These are phyloP conservation scores for Paspalum vaginatum DNA, from an alignment of 176 grass and related monocot genomes.

Conservation along the genomic window DNA sequence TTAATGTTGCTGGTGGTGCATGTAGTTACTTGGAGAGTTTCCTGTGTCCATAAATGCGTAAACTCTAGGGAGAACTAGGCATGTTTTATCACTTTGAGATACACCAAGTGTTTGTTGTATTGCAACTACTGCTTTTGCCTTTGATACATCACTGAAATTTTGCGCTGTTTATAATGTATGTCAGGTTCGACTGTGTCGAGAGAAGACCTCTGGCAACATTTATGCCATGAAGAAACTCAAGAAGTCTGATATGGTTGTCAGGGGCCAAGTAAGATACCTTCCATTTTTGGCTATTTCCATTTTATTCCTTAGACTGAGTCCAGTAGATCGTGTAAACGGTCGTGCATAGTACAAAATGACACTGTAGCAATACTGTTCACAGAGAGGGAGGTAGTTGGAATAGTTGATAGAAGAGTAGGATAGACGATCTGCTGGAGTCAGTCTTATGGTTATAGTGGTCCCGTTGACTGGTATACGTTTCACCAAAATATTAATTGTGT, in stretches of 20 bases:
- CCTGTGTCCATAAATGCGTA: constrained; percentile 26
- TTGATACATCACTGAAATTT: constrained; percentile 25
- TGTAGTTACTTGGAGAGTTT: constrained; percentile 33
- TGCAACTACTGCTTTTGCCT: constrained; percentile 1
- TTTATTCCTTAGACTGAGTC: no score
- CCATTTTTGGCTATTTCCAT: constrained; percentile 31
- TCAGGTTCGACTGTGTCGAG: constrained; percentile 90
- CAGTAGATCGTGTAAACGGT: no score
- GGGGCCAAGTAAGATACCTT: constrained; percentile 81
- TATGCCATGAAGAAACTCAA: constrained; percentile 99
- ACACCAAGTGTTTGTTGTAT: constrained; percentile 16
- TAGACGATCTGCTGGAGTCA: no score
- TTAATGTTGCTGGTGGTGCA: constrained; percentile 23
- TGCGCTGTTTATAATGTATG: constrained; percentile 29
- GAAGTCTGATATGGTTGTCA: constrained; percentile 98
- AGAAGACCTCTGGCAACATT: constrained; percentile 89
- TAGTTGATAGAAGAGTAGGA: no score
- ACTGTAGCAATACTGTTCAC: no score
- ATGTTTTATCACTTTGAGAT: constrained; percentile 24
- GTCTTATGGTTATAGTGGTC: background rate
- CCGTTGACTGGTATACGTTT: background rate
- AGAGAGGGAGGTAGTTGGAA: no score
- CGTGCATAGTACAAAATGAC: no score
- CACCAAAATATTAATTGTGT: background rate
- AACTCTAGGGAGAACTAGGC: constrained; percentile 7